Evolutionary conservation across 306 rosid genomes (phyloP).

Genomic region (Abrus precatorius): DNA sequence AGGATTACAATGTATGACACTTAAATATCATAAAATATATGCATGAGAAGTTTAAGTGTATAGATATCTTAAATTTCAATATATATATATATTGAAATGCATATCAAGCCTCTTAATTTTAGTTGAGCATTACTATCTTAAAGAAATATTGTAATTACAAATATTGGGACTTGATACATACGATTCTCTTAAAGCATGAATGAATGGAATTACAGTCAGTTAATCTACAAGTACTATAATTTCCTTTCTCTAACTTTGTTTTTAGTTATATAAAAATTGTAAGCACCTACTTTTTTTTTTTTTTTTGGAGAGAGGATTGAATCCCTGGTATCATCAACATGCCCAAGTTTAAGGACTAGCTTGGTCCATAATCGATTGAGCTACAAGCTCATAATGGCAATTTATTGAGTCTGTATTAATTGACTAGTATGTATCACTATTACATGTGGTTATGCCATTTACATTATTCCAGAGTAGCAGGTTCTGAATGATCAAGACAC

Average conservation of each 20-base stretch:
- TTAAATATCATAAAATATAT: too few species aligned
- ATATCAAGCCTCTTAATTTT: neutral
- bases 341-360: neutral
- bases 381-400: neutral
- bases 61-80: too few species aligned
- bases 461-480: neutral
- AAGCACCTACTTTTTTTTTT: too few species aligned
- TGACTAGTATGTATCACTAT: neutral
- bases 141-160: neutral
- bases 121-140: neutral
- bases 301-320: neutral
- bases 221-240: too few species aligned
- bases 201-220: too few species aligned
- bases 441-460: neutral
- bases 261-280: too few species aligned
- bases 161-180: neutral
- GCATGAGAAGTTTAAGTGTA: too few species aligned
- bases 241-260: too few species aligned
- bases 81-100: neutral
- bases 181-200: too few species aligned
- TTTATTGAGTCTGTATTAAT: neutral
- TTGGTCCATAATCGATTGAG: neutral
- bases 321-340: neutral
- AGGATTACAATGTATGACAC: neutral
- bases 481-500: neutral